Base-by-base conservation (phyloP, 202 grass and related monocot species). In the Panicum hallii region DNA sequence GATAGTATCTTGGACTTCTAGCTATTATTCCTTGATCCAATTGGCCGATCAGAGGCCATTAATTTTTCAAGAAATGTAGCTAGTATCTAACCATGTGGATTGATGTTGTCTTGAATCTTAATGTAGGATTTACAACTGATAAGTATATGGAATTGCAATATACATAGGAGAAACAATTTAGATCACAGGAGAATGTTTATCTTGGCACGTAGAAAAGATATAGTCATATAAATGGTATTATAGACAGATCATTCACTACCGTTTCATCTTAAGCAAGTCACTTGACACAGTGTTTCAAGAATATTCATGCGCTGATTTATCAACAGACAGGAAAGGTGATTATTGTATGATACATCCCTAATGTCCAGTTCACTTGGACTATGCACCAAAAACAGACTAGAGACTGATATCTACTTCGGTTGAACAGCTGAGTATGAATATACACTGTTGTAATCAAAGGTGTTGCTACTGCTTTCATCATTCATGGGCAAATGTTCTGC, bases 361-460 rank as follows among this genome's bases (percentile, higher is more conserved):
- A 7, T 77, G 70, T 63, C 55, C 53, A 63, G 63, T 62, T 69
- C 53, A 55, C 57, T 81, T 82, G 45, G 78, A 86, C 65, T 44
- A 78, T 73, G 47, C 47, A 77, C 16, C 16, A 34, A 90, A 70
- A 63, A 50, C 63, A 79, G 75, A 64, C 30, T 76, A 47, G 45
- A 34, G 46, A 80, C 68, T 84, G 23, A 19, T 71, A 76, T 62
- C 81, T 95, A 95, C 58, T 90, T 95, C 45, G 86, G 90, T 77
- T 92, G 75, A 75, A 88, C 73, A 32, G 40, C 84, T 34, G 86
- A 77, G 70, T 86, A 86, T 13, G 86, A 88, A 75, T 83, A 84
- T 45, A 85, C 88, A 66, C 88, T 92, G 26, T 86, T 95, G 50
- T 95, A 90, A 22, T 90, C 86, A 22, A 90, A 92, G 32, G 79